phyloP scores from a whole-genome alignment of 352 stramenopile genomes.

The Globisporangium mamillatum region DNA sequence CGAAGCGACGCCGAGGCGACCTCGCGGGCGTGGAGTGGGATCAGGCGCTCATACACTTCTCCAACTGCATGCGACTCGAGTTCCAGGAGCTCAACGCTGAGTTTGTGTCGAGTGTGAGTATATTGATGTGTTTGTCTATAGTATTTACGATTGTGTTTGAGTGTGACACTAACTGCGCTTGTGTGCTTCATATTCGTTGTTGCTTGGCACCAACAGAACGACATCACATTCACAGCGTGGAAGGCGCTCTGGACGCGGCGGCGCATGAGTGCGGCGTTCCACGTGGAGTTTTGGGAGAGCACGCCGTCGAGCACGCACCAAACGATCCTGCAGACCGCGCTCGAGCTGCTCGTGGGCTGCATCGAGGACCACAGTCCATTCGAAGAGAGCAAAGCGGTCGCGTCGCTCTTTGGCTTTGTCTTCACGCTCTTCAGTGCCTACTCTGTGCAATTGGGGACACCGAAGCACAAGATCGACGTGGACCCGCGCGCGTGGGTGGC shows the following conservation, averaged over 20 bases:
- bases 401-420: conserved; percentile 34
- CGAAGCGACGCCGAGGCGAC: conserved; percentile 8
- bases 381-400: conserved; percentile 12
- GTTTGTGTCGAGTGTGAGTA: conserved; percentile 31
- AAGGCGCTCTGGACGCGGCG: conserved; percentile 46
- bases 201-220: conserved; percentile 17
- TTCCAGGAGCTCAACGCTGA: conserved; percentile 34
- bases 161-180: not conserved
- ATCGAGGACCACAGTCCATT: conserved; percentile 32
- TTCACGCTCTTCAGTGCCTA: conserved; percentile 70
- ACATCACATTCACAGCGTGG: conserved; percentile 36
- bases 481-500: conserved; percentile 40
- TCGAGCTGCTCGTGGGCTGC: conserved; percentile 43
- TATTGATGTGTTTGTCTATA: not conserved
- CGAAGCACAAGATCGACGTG: conserved; percentile 66
- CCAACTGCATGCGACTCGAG: conserved; percentile 30
- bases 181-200: not conserved
- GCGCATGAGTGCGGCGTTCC: conserved; percentile 56
- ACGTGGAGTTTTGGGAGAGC: conserved; percentile 80
- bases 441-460: conserved; percentile 47
- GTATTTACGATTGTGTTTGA: not conserved
- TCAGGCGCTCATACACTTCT: conserved; percentile 39
- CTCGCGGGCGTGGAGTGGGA: conserved; percentile 27
- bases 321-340: conserved; percentile 47
- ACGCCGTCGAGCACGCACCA: conserved; percentile 53